Base-by-base conservation (phyloP, 768 basidiomycete species). In the Obba rivulosa region DNA sequence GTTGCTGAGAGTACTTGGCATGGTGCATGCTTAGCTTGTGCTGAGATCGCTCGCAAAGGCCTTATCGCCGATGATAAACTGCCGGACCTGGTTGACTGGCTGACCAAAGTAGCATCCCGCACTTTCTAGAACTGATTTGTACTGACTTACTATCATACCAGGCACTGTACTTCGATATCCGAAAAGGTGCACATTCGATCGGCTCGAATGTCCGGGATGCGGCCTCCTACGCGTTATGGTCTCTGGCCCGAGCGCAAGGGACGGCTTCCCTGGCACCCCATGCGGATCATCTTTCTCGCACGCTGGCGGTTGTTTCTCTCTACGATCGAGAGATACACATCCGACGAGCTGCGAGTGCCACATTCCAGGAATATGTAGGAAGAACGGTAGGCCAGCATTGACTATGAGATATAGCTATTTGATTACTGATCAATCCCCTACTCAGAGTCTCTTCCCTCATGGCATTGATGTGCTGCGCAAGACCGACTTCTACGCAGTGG, bases 321-420 rank as follows among this genome's bases (percentile, higher is more conserved):
- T 94, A 82, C 62, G 96, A 99, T 70, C 80, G 96, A 25, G 96
- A 99, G 66, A 82, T 97, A 23, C 90, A 92, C 52, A 92, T 99
- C 47, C 79, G 96, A 21, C 73, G 96, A 55, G 95, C 96, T 13
- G 94, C 94, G 11, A 98, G 95, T 65, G 96, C 96, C 16, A 91
- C 94, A 11, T 98, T 91, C 63, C 96, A 99, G 67, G 96, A 99
- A 69, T 85, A 87, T 60, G 96, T 97, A 34, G 96, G 96, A 11
- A 74, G 96, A 62, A 86, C 87, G 70, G 95, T 96, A 60, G 65
- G 84, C 66, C 45, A 10, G 28, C 45, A 4, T 39, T 36, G 16
- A 45, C 45, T 41, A 35, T 23, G 36, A 25, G 25, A 28, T n/a
- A 23, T 31, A 14, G 3, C 20, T 16, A 41, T 35, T 8, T 25